phyloP scores from a whole-genome alignment of 129 eudicot genomes.

The Flaveria trinervia region DNA sequence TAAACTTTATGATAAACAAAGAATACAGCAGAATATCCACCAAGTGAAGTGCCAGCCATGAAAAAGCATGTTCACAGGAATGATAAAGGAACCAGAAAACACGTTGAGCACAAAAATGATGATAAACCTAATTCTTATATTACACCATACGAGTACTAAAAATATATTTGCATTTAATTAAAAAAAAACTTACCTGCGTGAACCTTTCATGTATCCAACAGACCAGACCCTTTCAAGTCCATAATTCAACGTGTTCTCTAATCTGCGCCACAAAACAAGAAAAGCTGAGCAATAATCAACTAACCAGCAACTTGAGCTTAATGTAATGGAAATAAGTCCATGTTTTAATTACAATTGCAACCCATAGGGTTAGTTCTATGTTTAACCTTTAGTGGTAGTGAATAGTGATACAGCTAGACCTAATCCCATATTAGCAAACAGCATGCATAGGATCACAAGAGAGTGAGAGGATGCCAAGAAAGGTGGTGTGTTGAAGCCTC shows the following conservation, averaged over 20 bases:
- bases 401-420: slow-evolving; percentile 20
- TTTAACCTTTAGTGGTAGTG: neutral
- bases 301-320: slow-evolving; percentile 13
- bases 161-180: neutral
- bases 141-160: neutral
- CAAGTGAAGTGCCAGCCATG: slow-evolving; percentile 11
- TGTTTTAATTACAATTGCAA: neutral
- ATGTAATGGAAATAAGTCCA: neutral
- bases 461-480: slow-evolving; percentile 1
- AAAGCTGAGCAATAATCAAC: slow-evolving; percentile 8
- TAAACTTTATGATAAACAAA: neutral
- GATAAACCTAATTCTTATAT: neutral
- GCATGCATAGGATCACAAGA: slow-evolving; percentile 13
- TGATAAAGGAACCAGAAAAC: slow-evolving; percentile 12
- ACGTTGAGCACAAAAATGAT: slow-evolving; percentile 15
- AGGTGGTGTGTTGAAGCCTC: neutral
- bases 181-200: slow-evolving; percentile 64
- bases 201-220: slow-evolving; percentile 86
- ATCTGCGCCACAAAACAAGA: slow-evolving; percentile 50
- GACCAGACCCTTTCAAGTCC: slow-evolving; percentile 99
- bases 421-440: slow-evolving; percentile 13
- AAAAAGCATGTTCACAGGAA: slow-evolving; percentile 16
- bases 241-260: slow-evolving; percentile 88
- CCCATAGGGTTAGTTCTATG: neutral
- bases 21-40: slow-evolving; percentile 10